Percentiles rank a stretch among this genome's conserved stretches.
Evolutionary conservation across 352 stramenopile genomes (phyloP).

Genomic region (Phytophthora litchii): DNA sequence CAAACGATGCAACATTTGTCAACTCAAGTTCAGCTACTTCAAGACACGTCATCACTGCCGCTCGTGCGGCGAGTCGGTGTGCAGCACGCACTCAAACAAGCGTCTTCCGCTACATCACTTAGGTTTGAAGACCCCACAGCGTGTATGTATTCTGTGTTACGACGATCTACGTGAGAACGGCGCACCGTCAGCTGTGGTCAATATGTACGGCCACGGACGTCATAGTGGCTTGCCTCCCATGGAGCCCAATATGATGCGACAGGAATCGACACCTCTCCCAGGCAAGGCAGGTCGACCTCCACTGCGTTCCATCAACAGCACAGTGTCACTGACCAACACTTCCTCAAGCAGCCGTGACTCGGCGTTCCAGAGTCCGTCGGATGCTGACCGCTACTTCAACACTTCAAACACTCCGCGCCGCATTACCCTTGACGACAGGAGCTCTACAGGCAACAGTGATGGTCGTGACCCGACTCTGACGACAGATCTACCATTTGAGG

Average conservation of each 20-base stretch:
- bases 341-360: constrained; percentile 36
- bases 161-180: constrained; percentile 78
- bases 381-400: constrained; percentile 34
- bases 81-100: constrained; percentile 78
- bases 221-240: constrained; percentile 35
- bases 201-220: constrained; percentile 59
- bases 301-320: constrained; percentile 45
- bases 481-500: constrained; percentile 35
- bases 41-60: constrained; percentile 89
- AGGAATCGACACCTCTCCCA: constrained; percentile 33
- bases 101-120: constrained; percentile 68
- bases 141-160: constrained; percentile 83
- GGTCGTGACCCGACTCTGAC: constrained; percentile 23
- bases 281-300: constrained; percentile 36
- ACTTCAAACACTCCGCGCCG: constrained; percentile 21
- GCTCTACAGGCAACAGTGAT: constrained; percentile 22
- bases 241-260: constrained; percentile 35
- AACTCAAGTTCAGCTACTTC: constrained; percentile 88
- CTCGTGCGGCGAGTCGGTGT: constrained; percentile 88
- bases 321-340: constrained; percentile 37
- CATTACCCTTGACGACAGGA: constrained; percentile 16
- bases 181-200: constrained; percentile 77
- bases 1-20: constrained; percentile 84
- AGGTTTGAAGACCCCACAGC: constrained; percentile 62
- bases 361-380: constrained; percentile 38